These are phyloP conservation scores for Penicillium arizonense DNA, from an alignment of 495 filamentous ascomycete genomes.

Conservation along the genomic window DNA sequence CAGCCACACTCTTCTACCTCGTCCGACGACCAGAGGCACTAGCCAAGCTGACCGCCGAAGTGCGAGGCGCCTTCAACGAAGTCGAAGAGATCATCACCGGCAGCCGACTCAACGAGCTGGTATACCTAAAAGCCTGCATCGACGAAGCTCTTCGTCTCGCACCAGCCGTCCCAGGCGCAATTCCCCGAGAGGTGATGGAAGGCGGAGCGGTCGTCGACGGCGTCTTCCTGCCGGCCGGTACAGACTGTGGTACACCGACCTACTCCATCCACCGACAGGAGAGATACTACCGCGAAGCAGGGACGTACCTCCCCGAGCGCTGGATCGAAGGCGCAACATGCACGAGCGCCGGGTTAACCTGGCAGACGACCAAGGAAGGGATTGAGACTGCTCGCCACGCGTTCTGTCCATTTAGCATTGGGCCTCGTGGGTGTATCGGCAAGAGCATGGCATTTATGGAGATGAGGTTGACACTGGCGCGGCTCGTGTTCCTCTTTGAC, in stretches of 20 bases:
- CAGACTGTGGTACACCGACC: slow-evolving; percentile 49
- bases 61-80: slow-evolving; percentile 50
- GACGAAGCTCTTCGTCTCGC: slow-evolving; percentile 65
- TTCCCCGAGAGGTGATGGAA: slow-evolving; percentile 55
- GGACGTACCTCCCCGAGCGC: slow-evolving; percentile 48
- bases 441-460: slow-evolving; percentile 58
- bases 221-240: slow-evolving; percentile 49
- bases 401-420: slow-evolving; percentile 58
- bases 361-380: slow-evolving; percentile 35
- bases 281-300: slow-evolving; percentile 52
- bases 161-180: slow-evolving; percentile 56
- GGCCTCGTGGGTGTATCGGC: slow-evolving; percentile 56
- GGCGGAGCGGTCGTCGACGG: slow-evolving; percentile 56
- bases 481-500: slow-evolving; percentile 47
- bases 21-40: slow-evolving; percentile 46
- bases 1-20: slow-evolving; percentile 64
- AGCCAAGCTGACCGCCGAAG: slow-evolving; percentile 45
- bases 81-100: slow-evolving; percentile 57
- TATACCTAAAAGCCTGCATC: slow-evolving; percentile 60
- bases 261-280: slow-evolving; percentile 59
- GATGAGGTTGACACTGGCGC: slow-evolving; percentile 49
- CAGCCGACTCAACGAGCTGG: slow-evolving; percentile 42
- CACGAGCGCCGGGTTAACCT: slow-evolving; percentile 15
- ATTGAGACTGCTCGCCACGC: slow-evolving; percentile 42
- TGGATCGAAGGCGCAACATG: slow-evolving; percentile 49